A percentile compares a stretch with the other conserved stretches of the same genome.
phyloP scores from a whole-genome alignment of 306 rosid species.

The Lathyrus oleraceus region DNA sequence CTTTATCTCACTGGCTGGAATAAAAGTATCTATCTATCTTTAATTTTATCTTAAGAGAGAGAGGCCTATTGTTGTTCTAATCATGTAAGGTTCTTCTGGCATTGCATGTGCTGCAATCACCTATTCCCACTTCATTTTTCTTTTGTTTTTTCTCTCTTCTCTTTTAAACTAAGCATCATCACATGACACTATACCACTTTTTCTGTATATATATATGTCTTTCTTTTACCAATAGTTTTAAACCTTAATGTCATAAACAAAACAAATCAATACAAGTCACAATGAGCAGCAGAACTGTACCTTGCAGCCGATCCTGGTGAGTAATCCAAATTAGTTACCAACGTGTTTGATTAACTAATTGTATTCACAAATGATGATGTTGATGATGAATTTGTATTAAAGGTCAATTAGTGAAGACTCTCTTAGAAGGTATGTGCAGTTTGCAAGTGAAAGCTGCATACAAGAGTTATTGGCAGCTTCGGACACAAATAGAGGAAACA shows the following conservation, averaged over 20 bases:
- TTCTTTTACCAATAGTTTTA: slow-evolving; percentile 6
- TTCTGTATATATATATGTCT: neutral
- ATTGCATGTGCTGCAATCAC: slow-evolving; percentile 79
- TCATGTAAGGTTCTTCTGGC: slow-evolving; percentile 83
- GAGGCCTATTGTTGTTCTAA: slow-evolving; percentile 41
- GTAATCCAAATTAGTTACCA: neutral
- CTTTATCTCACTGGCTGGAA: slow-evolving; percentile 44
- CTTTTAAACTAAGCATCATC: slow-evolving; percentile 25
- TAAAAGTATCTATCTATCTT: slow-evolving; percentile 61
- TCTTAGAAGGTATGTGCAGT: slow-evolving; percentile 68
- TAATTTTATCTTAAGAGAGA: slow-evolving; percentile 7
- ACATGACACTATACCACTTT: slow-evolving; percentile 3
- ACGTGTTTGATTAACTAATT: no score
- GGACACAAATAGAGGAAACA: slow-evolving; percentile 51
- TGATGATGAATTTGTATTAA: slow-evolving; percentile 1
- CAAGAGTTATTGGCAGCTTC: slow-evolving; percentile 82
- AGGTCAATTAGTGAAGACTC: slow-evolving; percentile 96
- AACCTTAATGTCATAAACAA: slow-evolving; percentile 20
- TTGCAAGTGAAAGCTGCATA: slow-evolving; percentile 83
- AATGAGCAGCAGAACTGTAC: slow-evolving; percentile 58
- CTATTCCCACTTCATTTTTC: slow-evolving; percentile 54
- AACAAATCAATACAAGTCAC: slow-evolving; percentile 4
- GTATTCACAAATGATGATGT: no score
- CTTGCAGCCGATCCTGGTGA: slow-evolving; percentile 86
- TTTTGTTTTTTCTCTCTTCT: slow-evolving; percentile 42